Conservation (phyloP, 768 basidiomycete species). For the Leccinellum rugosiceps region DNA sequence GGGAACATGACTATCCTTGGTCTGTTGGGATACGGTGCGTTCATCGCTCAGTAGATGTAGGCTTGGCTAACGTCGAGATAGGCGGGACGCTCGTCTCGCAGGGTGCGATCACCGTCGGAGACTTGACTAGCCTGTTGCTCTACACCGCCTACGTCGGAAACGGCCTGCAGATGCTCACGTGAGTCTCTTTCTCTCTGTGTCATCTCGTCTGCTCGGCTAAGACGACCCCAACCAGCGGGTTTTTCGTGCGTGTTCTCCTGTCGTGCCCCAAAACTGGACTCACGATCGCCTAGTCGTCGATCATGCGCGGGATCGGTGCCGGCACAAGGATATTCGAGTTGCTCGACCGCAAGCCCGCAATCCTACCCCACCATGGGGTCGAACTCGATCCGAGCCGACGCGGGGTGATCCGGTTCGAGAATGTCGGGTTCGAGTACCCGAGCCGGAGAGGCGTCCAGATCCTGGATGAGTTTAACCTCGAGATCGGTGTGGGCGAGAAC, state of each 20-base stretch:
- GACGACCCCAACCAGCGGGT: constrained; percentile 26
- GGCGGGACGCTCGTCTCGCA: constrained; percentile 88
- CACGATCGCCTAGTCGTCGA: constrained; percentile 58
- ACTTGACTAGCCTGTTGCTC: constrained; percentile 82
- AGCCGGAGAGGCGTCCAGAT: constrained; percentile 78
- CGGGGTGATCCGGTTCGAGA: constrained; percentile 77
- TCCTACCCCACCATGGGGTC: constrained; percentile 62
- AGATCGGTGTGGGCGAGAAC: constrained; percentile 80
- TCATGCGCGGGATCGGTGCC: constrained; percentile 97
- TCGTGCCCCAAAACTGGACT: not conserved
- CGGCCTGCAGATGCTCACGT: constrained; percentile 79
- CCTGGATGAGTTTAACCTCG: constrained; percentile 77
- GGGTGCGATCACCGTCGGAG: constrained; percentile 88
- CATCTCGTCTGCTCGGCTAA: not conserved
- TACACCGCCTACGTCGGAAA: constrained; percentile 90
- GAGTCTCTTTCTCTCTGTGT: constrained; percentile 26
- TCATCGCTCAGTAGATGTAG: not conserved
- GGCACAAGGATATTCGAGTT: constrained; percentile 93
- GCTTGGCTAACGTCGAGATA: constrained; percentile 25
- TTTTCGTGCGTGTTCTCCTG: constrained; percentile 33
- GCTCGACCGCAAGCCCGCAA: constrained; percentile 73
- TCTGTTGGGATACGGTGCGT: constrained; percentile 84
- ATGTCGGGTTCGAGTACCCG: constrained; percentile 87
- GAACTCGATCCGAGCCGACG: constrained; percentile 52
- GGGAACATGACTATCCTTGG: constrained; percentile 90